A percentile compares a stretch with the other conserved stretches of the same genome.
Evolutionary conservation across 2,329 filamentous ascomycete genomes (phyloP).

Genomic region (Peltaster fructicola): DNA sequence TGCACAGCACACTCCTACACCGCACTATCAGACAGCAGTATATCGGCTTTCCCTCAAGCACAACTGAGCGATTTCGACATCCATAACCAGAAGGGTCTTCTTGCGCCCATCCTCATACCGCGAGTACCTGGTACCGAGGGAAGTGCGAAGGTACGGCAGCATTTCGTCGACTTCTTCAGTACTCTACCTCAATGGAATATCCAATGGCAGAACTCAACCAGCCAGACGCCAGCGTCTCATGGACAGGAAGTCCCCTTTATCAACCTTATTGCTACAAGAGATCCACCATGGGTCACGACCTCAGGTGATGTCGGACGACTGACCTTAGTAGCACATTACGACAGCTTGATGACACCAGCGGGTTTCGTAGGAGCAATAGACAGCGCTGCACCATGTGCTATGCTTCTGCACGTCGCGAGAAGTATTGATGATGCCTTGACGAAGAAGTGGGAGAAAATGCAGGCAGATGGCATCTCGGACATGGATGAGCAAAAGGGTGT

Average conservation of each 20-base stretch:
- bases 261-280: conserved; percentile 72
- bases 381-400: conserved; percentile 84
- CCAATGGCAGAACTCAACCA: conserved; percentile 77
- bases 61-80: conserved; percentile 55
- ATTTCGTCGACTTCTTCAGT: conserved; percentile 72
- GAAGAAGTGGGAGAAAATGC: conserved; percentile 63
- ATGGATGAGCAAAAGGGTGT: conserved; percentile 52
- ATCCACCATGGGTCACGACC: conserved; percentile 60
- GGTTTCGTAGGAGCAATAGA: conserved; percentile 91
- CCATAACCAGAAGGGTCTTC: conserved; percentile 45
- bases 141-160: conserved; percentile 52
- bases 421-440: conserved; percentile 66
- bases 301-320: conserved; percentile 60
- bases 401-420: conserved; percentile 72
- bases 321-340: conserved; percentile 86
- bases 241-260: conserved; percentile 59
- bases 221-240: conserved; percentile 59
- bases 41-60: conserved; percentile 53
- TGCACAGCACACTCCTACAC: conserved; percentile 31
- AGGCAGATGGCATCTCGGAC: conserved; percentile 29
- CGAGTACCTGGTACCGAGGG: conserved; percentile 78
- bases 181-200: conserved; percentile 65
- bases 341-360: conserved; percentile 60
- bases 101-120: conserved; percentile 73
- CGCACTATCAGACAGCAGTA: conserved; percentile 57